These are phyloP conservation scores for Neurospora sp. DNA, from an alignment of 495 filamentous ascomycete genomes.

Conservation along the genomic window DNA sequence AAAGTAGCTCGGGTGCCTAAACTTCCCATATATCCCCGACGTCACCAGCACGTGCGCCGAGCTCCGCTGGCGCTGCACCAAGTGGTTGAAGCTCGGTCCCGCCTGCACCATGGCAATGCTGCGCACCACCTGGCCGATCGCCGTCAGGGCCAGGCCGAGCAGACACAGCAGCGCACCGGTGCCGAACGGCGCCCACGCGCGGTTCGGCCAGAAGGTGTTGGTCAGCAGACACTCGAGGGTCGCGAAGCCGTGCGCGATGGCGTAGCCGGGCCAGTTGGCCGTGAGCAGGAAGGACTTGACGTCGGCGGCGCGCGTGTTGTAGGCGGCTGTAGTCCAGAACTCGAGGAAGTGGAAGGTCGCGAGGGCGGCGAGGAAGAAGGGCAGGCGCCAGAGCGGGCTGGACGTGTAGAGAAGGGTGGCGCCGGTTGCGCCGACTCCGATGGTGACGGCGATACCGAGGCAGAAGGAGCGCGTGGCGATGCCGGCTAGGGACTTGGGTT, in stretches of 20 bases:
- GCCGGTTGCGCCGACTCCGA: slow-evolving; percentile 33
- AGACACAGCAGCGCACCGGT: slow-evolving; percentile 26
- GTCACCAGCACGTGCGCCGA: slow-evolving; percentile 70
- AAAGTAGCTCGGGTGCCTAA: slow-evolving; percentile 89
- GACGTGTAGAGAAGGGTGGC: slow-evolving; percentile 26
- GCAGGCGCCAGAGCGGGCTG: slow-evolving; percentile 63
- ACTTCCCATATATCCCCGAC: slow-evolving; percentile 47
- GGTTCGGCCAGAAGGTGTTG: slow-evolving; percentile 45
- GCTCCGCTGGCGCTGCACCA: slow-evolving; percentile 56
- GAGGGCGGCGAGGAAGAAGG: slow-evolving; percentile 69
- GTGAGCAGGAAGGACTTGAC: slow-evolving; percentile 71
- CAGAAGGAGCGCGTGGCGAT: slow-evolving; percentile 62
- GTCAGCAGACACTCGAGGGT: slow-evolving; percentile 59
- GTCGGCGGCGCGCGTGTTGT: slow-evolving; percentile 65
- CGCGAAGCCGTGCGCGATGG: slow-evolving; percentile 67
- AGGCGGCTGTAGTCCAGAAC: slow-evolving; percentile 75
- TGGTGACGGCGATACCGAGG: slow-evolving; percentile 38
- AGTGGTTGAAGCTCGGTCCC: slow-evolving; percentile 86
- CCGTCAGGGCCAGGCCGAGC: slow-evolving; percentile 52
- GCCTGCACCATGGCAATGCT: slow-evolving; percentile 80
- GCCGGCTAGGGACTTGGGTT: slow-evolving; percentile 61
- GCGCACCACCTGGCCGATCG: slow-evolving; percentile 61
- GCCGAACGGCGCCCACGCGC: slow-evolving; percentile 27
- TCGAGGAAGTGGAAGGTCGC: slow-evolving; percentile 92
- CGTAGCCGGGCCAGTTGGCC: slow-evolving; percentile 78